A percentile compares a stretch with the other conserved stretches of the same genome.
Evolutionary conservation across 1,284 basidiomycete species (phyloP).

Genomic region (Pisolithus thermaeus): DNA sequence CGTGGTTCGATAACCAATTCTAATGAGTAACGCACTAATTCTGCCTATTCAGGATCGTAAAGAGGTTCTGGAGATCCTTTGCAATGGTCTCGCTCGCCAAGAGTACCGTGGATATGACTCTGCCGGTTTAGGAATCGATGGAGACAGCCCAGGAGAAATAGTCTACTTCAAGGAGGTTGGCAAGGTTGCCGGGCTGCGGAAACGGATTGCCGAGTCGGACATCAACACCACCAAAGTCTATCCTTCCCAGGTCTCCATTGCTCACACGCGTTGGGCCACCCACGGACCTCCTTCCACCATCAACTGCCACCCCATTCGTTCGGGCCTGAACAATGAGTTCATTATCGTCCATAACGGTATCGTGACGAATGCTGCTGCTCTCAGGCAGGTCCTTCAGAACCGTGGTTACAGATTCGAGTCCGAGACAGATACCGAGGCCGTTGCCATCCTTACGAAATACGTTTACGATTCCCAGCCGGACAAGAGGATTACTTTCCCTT

Average conservation of each 20-base stretch:
- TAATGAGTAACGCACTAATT: slow-evolving; percentile 10
- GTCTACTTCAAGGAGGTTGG: slow-evolving; percentile 98
- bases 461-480: slow-evolving; percentile 91
- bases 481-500: slow-evolving; percentile 87
- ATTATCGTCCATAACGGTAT: slow-evolving; percentile 98
- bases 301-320: slow-evolving; percentile 97
- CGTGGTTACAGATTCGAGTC: slow-evolving; percentile 93
- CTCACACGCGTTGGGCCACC: slow-evolving; percentile 99
- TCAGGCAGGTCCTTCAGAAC: slow-evolving; percentile 92
- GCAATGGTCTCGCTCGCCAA: slow-evolving; percentile 88
- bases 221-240: slow-evolving; percentile 82
- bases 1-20: background rate
- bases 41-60: slow-evolving; percentile 71
- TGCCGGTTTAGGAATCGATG: slow-evolving; percentile 93
- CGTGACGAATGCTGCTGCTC: slow-evolving; percentile 91
- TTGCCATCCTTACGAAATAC: slow-evolving; percentile 95
- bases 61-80: slow-evolving; percentile 88
- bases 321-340: slow-evolving; percentile 82
- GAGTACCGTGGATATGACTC: slow-evolving; percentile 99
- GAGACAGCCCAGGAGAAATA: slow-evolving; percentile 76
- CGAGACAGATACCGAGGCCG: slow-evolving; percentile 98
- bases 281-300: slow-evolving; percentile 85
- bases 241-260: slow-evolving; percentile 91
- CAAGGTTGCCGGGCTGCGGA: slow-evolving; percentile 92
- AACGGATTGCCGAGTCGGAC: slow-evolving; percentile 77